Evolutionary conservation across 78 protist genomes (phyloP), one percentile per base, ranked within the genome.

Genomic region (Dictyostelium purpureum): DNA sequence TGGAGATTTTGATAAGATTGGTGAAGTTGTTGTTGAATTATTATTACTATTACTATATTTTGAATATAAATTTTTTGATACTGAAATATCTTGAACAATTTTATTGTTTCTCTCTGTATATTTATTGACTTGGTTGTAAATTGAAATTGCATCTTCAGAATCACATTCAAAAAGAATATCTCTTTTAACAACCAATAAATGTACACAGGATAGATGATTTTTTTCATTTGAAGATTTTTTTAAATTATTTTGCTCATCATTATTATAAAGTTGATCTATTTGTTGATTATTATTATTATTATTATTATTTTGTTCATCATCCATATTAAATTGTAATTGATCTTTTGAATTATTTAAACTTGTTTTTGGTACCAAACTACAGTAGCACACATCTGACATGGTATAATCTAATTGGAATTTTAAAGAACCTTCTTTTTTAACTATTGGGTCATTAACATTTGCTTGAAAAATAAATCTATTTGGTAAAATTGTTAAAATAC

Each of bases 401-500:
- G 79, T 85, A 45, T 59, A 85, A 67, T 85, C 47, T 28, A 85
- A 35, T 73, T 85, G 92, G 52, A 51, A 85, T 61, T 74, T 70
- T 4, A 85, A 26, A 45, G 77, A 59, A 31, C 92, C 92, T 26
- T 73, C 80, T 24, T 61, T 70, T 18, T 74, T 85, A 9, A 73
- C 78, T 1, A 56, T 35, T 31, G 65, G 57, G 61, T 85, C 83
- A 2, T 85, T 54, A 18, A 42, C 45, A 61, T 85, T 54, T 19
- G 70, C 92, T 59, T 85, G 92, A 54, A 85, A 85, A 18, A 85
- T 85, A 21, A 85, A 18, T 69, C 92, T 49, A 85, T 69, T 77
- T 73, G 92, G 92, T 35, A 85, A 43, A 11, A 85, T 19, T 0
- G 82, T 73, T 28, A 85, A 51, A 18, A 43, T 73, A 47, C 92